A percentile compares a stretch with the other conserved stretches of the same genome.
phyloP scores from a whole-genome alignment of 768 basidiomycete species.

The Boletus reticulatus region DNA sequence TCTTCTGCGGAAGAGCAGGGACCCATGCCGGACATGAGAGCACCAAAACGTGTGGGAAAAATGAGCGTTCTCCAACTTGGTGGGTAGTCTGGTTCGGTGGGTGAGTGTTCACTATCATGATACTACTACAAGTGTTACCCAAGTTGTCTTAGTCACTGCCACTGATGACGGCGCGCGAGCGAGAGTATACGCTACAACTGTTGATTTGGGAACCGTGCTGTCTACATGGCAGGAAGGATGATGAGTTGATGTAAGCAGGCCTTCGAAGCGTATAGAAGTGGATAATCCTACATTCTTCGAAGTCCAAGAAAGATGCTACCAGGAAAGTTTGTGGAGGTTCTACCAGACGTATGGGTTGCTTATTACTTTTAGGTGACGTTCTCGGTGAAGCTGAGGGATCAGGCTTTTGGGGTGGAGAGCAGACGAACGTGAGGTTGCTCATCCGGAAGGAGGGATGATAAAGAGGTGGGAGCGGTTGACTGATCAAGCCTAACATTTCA shows the following conservation, averaged over 20 bases:
- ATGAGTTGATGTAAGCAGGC: neutral
- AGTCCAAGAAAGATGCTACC: slow-evolving; percentile 54
- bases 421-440: slow-evolving; percentile 47
- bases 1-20: slow-evolving; percentile 28
- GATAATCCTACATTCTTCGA: slow-evolving; percentile 52
- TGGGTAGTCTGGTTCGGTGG: slow-evolving; percentile 13
- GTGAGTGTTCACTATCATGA: slow-evolving; percentile 4
- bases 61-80: slow-evolving; percentile 37
- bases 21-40: slow-evolving; percentile 40
- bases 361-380: slow-evolving; percentile 29
- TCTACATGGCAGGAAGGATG: slow-evolving; percentile 38
- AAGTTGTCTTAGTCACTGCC: slow-evolving; percentile 26
- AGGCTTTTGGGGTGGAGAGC: slow-evolving; percentile 31
- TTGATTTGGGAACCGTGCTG: slow-evolving; percentile 36
- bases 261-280: neutral
- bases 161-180: slow-evolving; percentile 31
- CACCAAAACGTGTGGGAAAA: slow-evolving; percentile 44
- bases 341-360: slow-evolving; percentile 15
- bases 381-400: slow-evolving; percentile 26
- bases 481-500: slow-evolving; percentile 36
- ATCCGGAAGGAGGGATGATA: slow-evolving; percentile 36
- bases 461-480: slow-evolving; percentile 48
- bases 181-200: slow-evolving; percentile 31
- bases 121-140: slow-evolving; percentile 35
- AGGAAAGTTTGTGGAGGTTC: slow-evolving; percentile 44